Conservation (phyloP, 805 yeast species). For the Ogataea wickerhamii region DNA sequence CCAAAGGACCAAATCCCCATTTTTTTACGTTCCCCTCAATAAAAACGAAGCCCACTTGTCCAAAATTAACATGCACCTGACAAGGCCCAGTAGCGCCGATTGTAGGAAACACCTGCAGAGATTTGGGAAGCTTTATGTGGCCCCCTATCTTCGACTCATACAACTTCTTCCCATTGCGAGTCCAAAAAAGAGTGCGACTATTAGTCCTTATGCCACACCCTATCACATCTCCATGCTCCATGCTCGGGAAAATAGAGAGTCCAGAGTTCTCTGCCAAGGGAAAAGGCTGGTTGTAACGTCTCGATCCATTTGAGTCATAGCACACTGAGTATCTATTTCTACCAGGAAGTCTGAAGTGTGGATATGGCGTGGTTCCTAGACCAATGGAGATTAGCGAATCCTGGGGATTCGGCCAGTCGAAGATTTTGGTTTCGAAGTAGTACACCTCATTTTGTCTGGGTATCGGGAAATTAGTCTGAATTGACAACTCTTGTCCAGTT, state of each 20-base stretch:
- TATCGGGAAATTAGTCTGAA: constrained; percentile 79
- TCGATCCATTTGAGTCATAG: constrained; percentile 82
- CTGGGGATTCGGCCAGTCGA: constrained; percentile 58
- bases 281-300: constrained; percentile 80
- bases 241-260: constrained; percentile 50
- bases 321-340: constrained; percentile 78
- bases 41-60: constrained; percentile 84
- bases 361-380: constrained; percentile 82
- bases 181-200: constrained; percentile 85
- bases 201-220: constrained; percentile 87
- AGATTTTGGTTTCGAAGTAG: constrained; percentile 85
- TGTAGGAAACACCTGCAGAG: constrained; percentile 76
- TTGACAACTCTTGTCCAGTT: constrained; percentile 44
- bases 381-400: constrained; percentile 69
- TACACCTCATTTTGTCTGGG: constrained; percentile 81
- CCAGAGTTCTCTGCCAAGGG: constrained; percentile 37
- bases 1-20: constrained; percentile 93
- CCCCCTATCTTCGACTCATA: constrained; percentile 80
- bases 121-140: constrained; percentile 67
- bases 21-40: constrained; percentile 91
- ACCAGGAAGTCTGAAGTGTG: constrained; percentile 91
- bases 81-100: constrained; percentile 83
- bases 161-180: constrained; percentile 88
- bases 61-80: constrained; percentile 85
- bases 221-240: constrained; percentile 82